phyloP scores from a whole-genome alignment of 2,329 filamentous ascomycete species.

The Pyrenochaeta sp. region DNA sequence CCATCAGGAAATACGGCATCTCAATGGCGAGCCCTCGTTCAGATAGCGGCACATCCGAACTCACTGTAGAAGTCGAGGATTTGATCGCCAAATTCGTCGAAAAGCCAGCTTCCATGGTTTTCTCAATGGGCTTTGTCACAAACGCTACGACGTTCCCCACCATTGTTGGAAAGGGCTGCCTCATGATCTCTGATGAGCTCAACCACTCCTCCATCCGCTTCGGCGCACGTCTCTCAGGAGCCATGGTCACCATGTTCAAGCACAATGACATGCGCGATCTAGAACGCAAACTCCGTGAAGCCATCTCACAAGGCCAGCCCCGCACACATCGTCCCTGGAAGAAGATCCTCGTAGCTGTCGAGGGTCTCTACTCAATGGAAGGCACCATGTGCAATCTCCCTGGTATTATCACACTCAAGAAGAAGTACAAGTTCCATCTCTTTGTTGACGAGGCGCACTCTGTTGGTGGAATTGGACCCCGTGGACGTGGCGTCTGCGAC shows the following conservation, averaged over 20 bases:
- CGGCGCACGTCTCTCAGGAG: constrained; percentile 90
- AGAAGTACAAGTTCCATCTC: constrained; percentile 95
- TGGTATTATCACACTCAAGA: constrained; percentile 84
- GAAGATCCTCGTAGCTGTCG: constrained; percentile 96
- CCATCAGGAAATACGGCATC: constrained; percentile 84
- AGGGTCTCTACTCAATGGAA: constrained; percentile 99
- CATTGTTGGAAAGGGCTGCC: constrained; percentile 87
- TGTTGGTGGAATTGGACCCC: constrained; percentile 87
- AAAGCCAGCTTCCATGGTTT: constrained; percentile 94
- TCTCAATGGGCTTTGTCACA: constrained; percentile 98
- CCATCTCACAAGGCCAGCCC: constrained; percentile 94
- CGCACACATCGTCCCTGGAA: constrained; percentile 99
- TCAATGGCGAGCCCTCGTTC: constrained; percentile 81
- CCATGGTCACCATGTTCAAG: constrained; percentile 95
- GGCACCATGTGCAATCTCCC: constrained; percentile 99
- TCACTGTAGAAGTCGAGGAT: constrained; percentile 88
- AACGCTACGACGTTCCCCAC: constrained; percentile 94
- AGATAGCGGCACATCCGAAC: constrained; percentile 86
- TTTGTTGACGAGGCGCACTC: constrained; percentile 98
- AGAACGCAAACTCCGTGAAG: constrained; percentile 85
- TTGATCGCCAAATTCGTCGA: constrained; percentile 91
- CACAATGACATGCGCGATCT: constrained; percentile 95
- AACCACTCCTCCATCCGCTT: constrained; percentile 98
- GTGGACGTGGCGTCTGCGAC: constrained; percentile 92
- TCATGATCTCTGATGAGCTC: constrained; percentile 95